A percentile compares a stretch with the other conserved stretches of the same genome.
Evolutionary conservation across 2,329 filamentous ascomycete species (phyloP).

Genomic region (Fusarium stilboides): DNA sequence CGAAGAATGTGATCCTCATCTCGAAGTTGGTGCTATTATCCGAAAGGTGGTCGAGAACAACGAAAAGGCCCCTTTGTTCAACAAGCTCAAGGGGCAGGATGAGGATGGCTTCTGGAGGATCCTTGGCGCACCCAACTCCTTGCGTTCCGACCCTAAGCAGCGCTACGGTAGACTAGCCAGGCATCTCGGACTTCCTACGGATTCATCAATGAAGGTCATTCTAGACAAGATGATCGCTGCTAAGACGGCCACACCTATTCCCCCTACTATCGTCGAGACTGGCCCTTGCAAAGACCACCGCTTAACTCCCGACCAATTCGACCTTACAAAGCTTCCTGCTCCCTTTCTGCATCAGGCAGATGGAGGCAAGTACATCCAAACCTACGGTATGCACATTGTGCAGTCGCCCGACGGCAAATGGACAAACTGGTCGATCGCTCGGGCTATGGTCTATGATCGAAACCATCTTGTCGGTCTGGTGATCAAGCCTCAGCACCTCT

Average conservation of each 20-base stretch:
- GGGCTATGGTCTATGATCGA: conserved; percentile 64
- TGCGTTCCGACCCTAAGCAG: conserved; percentile 44
- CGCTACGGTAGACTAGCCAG: conserved; percentile 61
- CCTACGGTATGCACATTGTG: conserved; percentile 65
- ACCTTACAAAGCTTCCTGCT: conserved; percentile 58
- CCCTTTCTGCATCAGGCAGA: conserved; percentile 62
- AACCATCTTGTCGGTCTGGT: conserved; percentile 60
- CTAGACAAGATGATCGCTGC: conserved; percentile 59
- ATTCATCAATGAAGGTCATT: conserved; percentile 53
- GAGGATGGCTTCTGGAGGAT: conserved; percentile 61
- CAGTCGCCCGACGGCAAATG: conserved; percentile 63
- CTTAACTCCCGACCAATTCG: conserved; percentile 32
- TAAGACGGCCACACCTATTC: conserved; percentile 51
- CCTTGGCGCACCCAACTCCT: conserved; percentile 61
- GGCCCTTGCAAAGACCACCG: conserved; percentile 40
- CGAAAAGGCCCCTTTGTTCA: conserved; percentile 65
- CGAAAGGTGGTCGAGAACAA: conserved; percentile 62
- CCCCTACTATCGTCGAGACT: conserved; percentile 52
- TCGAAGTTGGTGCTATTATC: conserved; percentile 64
- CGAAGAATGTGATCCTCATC: conserved; percentile 59
- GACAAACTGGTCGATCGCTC: conserved; percentile 64
- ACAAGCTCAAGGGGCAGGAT: conserved; percentile 63
- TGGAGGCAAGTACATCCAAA: conserved; percentile 67
- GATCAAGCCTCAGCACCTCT: conserved; percentile 62
- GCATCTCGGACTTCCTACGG: conserved; percentile 57